Conservation (phyloP, 176 grass and related monocot genomes). For the Calamus simplicifolius region DNA sequence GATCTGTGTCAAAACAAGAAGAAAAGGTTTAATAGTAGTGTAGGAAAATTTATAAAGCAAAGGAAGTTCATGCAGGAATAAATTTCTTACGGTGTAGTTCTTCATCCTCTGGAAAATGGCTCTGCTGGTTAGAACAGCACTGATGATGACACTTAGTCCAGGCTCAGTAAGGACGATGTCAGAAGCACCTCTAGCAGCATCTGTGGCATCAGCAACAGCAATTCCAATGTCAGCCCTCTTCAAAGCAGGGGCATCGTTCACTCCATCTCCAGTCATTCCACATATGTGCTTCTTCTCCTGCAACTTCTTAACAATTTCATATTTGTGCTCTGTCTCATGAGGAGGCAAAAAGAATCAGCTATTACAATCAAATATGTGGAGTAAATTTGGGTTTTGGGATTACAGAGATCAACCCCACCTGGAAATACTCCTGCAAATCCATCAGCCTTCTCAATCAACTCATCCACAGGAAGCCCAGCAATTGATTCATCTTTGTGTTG, state of each 20-base stretch:
- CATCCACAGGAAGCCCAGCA: conserved; percentile 50
- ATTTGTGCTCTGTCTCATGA: conserved; percentile 69
- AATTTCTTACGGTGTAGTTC: conserved; percentile 72
- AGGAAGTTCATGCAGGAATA: no score
- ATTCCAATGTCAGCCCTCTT: conserved; percentile 98
- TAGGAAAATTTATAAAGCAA: no score
- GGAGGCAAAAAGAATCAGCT: background rate
- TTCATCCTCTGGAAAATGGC: conserved; percentile 99
- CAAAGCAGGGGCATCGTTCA: conserved; percentile 88
- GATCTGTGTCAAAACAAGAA: conserved; percentile 39
- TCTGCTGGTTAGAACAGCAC: conserved; percentile 89
- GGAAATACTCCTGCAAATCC: conserved; percentile 96
- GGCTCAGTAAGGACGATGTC: conserved; percentile 96
- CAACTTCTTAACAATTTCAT: conserved; percentile 89
- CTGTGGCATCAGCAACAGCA: conserved; percentile 88
- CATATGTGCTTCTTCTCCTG: conserved; percentile 95
- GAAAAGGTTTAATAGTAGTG: background rate
- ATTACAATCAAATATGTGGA: background rate
- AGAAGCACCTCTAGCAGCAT: conserved; percentile 79
- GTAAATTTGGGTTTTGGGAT: background rate
- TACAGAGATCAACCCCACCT: conserved; percentile 15
- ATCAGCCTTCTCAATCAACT: conserved; percentile 90
- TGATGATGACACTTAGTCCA: conserved; percentile 93
- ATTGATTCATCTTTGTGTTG: conserved; percentile 60
- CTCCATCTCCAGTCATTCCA: conserved; percentile 95